A percentile compares a stretch with the other conserved stretches of the same genome.
phyloP scores from a whole-genome alignment of 2,329 filamentous ascomycete species.

The Whalleya microplaca region DNA sequence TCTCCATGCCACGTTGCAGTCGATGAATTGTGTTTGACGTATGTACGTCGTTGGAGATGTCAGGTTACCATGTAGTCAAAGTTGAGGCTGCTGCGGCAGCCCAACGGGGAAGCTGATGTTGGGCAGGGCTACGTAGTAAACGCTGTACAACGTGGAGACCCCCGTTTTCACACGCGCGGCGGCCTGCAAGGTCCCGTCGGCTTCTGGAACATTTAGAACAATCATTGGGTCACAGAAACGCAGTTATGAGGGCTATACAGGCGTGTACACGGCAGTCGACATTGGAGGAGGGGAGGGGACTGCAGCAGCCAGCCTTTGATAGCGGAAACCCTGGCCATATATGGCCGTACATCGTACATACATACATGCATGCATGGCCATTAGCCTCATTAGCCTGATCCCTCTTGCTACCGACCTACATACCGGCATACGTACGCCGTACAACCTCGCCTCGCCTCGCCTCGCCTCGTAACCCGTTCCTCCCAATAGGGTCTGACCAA shows the following conservation, averaged over 20 bases:
- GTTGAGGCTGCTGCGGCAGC: constrained; percentile 29
- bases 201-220: constrained; percentile 30
- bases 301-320: constrained; percentile 11
- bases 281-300: constrained; percentile 19
- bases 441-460: constrained; percentile 9
- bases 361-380: constrained; percentile 8
- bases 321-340: neutral
- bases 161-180: constrained; percentile 27
- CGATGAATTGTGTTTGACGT: constrained; percentile 5
- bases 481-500: neutral
- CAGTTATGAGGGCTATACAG: neutral
- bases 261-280: constrained; percentile 23
- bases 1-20: constrained; percentile 25
- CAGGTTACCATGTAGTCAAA: constrained; percentile 25
- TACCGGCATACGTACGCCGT: constrained; percentile 3
- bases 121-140: constrained; percentile 32
- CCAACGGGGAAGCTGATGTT: constrained; percentile 24
- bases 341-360: constrained; percentile 1
- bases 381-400: neutral
- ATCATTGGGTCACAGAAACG: constrained; percentile 17
- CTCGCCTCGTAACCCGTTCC: neutral
- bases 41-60: constrained; percentile 4
- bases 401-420: neutral
- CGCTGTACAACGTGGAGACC: constrained; percentile 31
- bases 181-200: constrained; percentile 34